Evolutionary conservation across 1,139 yeast genomes (phyloP).

Genomic region (Geotrichum australiense): DNA sequence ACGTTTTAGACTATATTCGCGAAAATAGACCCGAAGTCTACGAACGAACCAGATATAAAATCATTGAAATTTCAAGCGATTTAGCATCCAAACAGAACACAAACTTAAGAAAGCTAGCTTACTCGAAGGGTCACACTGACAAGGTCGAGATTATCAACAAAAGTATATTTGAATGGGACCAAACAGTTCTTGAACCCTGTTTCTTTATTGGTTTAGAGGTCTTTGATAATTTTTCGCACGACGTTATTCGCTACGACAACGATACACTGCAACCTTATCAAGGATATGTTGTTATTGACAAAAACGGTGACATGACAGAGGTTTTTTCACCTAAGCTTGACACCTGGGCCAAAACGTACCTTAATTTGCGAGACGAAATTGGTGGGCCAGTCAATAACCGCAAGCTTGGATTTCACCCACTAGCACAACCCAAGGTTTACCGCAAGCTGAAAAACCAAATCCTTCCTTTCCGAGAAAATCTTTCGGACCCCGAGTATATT

Average conservation of each 20-base stretch:
- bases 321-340: slow-evolving; percentile 66
- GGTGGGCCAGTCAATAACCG: slow-evolving; percentile 33
- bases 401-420: slow-evolving; percentile 36
- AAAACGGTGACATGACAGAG: slow-evolving; percentile 70
- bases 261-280: slow-evolving; percentile 62
- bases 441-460: slow-evolving; percentile 36
- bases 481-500: slow-evolving; percentile 70
- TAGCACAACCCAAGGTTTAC: slow-evolving; percentile 32
- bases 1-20: slow-evolving; percentile 62
- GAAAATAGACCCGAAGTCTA: slow-evolving; percentile 66
- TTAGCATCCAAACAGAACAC: slow-evolving; percentile 56
- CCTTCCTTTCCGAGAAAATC: slow-evolving; percentile 58
- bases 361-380: slow-evolving; percentile 47
- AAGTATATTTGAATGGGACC: slow-evolving; percentile 71
- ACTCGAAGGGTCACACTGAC: slow-evolving; percentile 40
- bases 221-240: slow-evolving; percentile 80
- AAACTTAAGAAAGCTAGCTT: slow-evolving; percentile 27
- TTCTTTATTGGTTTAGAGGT: slow-evolving; percentile 79
- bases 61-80: slow-evolving; percentile 68
- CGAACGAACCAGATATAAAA: slow-evolving; percentile 56
- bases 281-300: slow-evolving; percentile 71
- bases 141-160: slow-evolving; percentile 63
- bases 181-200: slow-evolving; percentile 59
- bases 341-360: slow-evolving; percentile 48
- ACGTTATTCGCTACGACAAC: slow-evolving; percentile 69